Percentiles rank a stretch among this genome's conserved stretches.
These are phyloP conservation scores for Pugionium cornutum DNA, from an alignment of 345 rosid genomes.

Conservation along the genomic window DNA sequence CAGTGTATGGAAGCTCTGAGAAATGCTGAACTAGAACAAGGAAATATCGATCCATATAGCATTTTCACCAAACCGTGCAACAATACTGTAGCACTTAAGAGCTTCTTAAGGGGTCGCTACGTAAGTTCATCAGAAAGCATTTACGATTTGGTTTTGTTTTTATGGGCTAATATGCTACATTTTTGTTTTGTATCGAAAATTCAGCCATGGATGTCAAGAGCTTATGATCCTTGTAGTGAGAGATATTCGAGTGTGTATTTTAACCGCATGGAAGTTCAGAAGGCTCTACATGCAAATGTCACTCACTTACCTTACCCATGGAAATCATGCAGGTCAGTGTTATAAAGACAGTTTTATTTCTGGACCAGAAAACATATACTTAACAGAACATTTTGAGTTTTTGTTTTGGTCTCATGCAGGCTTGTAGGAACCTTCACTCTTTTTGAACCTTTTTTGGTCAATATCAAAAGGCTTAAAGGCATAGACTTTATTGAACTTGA, in stretches of 20 bases:
- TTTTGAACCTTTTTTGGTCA: too few species aligned
- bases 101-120: conserved; percentile 64
- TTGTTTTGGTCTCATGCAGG: too few species aligned
- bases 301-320: conserved; percentile 72
- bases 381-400: too few species aligned
- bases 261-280: conserved; percentile 78
- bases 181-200: conserved; percentile 15
- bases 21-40: conserved; percentile 64
- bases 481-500: too few species aligned
- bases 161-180: conserved; percentile 17
- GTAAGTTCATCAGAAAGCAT: conserved; percentile 53
- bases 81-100: conserved; percentile 51
- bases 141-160: neutral
- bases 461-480: too few species aligned
- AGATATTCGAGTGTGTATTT: conserved; percentile 74
- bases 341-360: too few species aligned
- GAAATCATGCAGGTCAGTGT: conserved; percentile 78
- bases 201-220: conserved; percentile 99
- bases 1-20: conserved; percentile 65
- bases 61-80: conserved; percentile 83
- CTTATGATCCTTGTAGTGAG: conserved; percentile 95
- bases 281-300: conserved; percentile 85
- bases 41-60: conserved; percentile 85
- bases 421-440: too few species aligned
- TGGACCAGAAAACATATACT: too few species aligned